These are phyloP conservation scores for Lupinus albus DNA, from an alignment of 306 rosid species.

Conservation along the genomic window DNA sequence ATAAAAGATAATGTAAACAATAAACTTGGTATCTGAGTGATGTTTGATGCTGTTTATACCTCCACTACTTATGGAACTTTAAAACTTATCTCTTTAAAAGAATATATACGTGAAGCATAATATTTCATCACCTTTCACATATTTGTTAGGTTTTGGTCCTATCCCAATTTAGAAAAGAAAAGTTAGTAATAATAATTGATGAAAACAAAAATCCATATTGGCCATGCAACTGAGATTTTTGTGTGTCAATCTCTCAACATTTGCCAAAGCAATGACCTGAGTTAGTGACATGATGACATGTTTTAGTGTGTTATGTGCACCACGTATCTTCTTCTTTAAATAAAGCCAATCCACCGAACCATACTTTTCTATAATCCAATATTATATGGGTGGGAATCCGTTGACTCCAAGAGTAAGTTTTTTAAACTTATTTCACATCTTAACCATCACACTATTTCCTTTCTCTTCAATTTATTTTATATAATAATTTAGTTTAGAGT, in stretches of 20 bases:
- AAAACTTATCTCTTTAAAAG: constrained; percentile 17
- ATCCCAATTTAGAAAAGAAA: neutral
- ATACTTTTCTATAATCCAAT: no score
- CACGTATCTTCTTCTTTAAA: no score
- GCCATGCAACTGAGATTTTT: neutral
- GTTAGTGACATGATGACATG: neutral
- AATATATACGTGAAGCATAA: constrained; percentile 25
- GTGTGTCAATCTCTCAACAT: neutral
- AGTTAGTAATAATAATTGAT: no score
- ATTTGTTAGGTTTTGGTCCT: no score
- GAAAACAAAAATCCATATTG: neutral
- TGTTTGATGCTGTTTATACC: constrained; percentile 16
- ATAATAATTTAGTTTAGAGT: no score
- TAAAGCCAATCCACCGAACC: no score
- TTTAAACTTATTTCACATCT: no score
- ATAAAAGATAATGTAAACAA: neutral
- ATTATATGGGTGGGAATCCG: no score
- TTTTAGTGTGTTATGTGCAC: neutral
- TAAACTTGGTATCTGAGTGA: neutral
- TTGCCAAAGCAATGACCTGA: neutral
- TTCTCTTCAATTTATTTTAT: no score
- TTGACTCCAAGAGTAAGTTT: no score
- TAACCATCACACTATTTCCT: no score
- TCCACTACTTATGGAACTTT: neutral
- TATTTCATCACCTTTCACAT: neutral